Evolutionary conservation across 306 rosid species (phyloP).

Genomic region (Crotalaria pallida): DNA sequence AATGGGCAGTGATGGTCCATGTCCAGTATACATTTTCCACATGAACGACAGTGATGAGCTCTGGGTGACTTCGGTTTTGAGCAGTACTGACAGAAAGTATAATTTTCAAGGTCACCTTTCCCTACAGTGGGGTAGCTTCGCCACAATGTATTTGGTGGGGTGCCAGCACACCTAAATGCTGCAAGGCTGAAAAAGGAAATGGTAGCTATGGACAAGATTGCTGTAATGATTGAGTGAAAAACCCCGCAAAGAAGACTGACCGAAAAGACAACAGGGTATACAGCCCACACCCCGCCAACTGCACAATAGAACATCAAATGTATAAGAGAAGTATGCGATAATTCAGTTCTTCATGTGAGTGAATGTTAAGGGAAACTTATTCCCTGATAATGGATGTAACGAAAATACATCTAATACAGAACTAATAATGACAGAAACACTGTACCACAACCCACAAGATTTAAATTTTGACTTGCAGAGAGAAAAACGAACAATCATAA

Average conservation of each 20-base stretch:
- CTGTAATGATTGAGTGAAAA: slow-evolving; percentile 54
- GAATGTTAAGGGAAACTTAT: not conserved
- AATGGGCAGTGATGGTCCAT: slow-evolving; percentile 99
- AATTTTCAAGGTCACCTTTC: slow-evolving; percentile 77
- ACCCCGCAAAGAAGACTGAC: slow-evolving; percentile 55
- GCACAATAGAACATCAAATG: slow-evolving; percentile 24
- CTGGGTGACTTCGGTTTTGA: slow-evolving; percentile 89
- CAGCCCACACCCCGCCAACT: slow-evolving; percentile 95
- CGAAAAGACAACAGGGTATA: slow-evolving; percentile 63
- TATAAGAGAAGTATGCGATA: slow-evolving; percentile 16
- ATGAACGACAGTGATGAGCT: slow-evolving; percentile 88
- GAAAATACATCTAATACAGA: slow-evolving; percentile 7
- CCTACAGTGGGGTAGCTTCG: slow-evolving; percentile 85
- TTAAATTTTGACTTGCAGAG: not conserved
- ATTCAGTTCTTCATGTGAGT: not conserved
- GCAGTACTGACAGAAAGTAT: slow-evolving; percentile 76
- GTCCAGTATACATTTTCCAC: slow-evolving; percentile 76
- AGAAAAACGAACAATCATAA: not conserved
- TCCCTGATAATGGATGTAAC: not conserved
- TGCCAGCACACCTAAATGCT: slow-evolving; percentile 77
- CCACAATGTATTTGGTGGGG: slow-evolving; percentile 67
- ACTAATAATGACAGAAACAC: not conserved
- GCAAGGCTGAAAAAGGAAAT: slow-evolving; percentile 59
- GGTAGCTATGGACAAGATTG: slow-evolving; percentile 60
- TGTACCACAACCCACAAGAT: not conserved